Evolutionary conservation across 305 asterid genomes (phyloP), one percentile per base, ranked within the genome.

Genomic region (Rubia tinctorum): DNA sequence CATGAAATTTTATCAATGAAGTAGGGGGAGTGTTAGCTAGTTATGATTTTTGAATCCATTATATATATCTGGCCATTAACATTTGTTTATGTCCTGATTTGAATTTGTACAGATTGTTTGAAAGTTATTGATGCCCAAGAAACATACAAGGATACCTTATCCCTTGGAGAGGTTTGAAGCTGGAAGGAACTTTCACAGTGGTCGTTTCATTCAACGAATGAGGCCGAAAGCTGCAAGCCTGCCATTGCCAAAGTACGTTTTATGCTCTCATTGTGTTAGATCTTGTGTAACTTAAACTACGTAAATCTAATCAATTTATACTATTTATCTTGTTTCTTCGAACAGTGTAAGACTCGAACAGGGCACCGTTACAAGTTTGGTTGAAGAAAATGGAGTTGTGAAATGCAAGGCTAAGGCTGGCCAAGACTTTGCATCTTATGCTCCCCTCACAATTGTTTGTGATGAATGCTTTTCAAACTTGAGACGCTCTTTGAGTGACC

Each of bases 261-360:
- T 30, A 59, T 10, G n/a, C 23, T 71, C 56, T 20, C 20, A 53
- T 43, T 61, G 3, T 61, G 1, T 61, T 8, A 60, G 8, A 5
- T 61, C 8, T 60, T 60, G 4, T 12, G 14, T 61, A 0, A 6
- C 8, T 75, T 69, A 53, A 7, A 43, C 8, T 1, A 43, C 47
- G 2, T 43, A 5, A 43, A 7, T 43, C 11, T 43, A 43, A n/a
- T 53, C 11, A 53, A 18, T 10, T 53, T 53, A 53, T 7, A 3
- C 25, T 18, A n/a, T 18, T 53, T 23, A 53, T 53, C 59, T 53
- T 17, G 5, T 53, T n/a, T 53, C 60, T 11, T 62, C 75, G 34
- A 71, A 66, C 83, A 90, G 97, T 66, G 89, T 92, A 53, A 80
- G 80, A 66, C 82, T 90, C 23, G 96, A 59, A 23, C 64, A 59